phyloP scores from a whole-genome alignment of 2,329 filamentous ascomycete species.

The Trichoderma sp. region DNA sequence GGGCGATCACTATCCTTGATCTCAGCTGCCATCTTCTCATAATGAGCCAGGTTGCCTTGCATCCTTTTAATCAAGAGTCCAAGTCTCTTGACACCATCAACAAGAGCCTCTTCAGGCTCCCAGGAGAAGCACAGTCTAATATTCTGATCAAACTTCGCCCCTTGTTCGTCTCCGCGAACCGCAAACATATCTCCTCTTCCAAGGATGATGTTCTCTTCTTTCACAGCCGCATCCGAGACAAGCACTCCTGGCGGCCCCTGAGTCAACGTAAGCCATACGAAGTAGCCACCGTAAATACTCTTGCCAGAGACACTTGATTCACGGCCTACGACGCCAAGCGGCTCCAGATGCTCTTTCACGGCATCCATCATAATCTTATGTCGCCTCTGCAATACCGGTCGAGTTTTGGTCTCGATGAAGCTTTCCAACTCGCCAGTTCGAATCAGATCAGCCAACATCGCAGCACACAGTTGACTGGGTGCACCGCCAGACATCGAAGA shows the following conservation, averaged over 20 bases:
- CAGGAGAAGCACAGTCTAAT: conserved; percentile 71
- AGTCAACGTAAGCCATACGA: conserved; percentile 74
- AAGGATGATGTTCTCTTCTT: conserved; percentile 64
- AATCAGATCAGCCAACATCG: conserved; percentile 50
- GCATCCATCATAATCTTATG: conserved; percentile 54
- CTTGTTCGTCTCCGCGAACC: conserved; percentile 54
- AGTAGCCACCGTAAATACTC: conserved; percentile 73
- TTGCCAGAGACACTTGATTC: conserved; percentile 39
- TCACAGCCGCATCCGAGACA: conserved; percentile 55
- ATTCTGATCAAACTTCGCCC: conserved; percentile 54
- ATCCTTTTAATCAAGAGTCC: conserved; percentile 43
- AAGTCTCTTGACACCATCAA: conserved; percentile 65
- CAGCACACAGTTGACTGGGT: conserved; percentile 53
- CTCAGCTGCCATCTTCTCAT: conserved; percentile 22
- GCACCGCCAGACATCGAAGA: conserved; percentile 56
- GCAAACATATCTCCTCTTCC: conserved; percentile 69
- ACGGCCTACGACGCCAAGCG: conserved; percentile 54
- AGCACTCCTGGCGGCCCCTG: conserved; percentile 47
- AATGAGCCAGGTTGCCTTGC: conserved; percentile 29
- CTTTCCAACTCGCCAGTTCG: conserved; percentile 41
- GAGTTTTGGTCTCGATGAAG: conserved; percentile 42
- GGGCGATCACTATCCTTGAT: not conserved
- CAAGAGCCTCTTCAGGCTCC: conserved; percentile 63
- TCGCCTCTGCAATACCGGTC: conserved; percentile 46
- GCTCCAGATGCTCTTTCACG: conserved; percentile 57